Evolutionary conservation across 352 stramenopile genomes (phyloP).

Genomic region (Pythium periplocum): DNA sequence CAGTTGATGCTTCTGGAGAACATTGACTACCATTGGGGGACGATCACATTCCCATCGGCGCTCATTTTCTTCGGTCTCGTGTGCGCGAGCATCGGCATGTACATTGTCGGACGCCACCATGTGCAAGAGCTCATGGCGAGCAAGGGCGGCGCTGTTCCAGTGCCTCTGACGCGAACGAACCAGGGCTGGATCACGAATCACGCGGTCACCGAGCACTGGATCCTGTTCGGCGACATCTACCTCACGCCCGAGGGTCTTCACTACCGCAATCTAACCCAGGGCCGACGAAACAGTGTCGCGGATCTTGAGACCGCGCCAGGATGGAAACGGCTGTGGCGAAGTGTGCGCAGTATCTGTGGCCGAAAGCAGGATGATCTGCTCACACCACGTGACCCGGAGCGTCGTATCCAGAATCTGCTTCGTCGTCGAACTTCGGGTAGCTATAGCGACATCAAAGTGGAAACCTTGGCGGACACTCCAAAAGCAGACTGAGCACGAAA

Average conservation of each 20-base stretch:
- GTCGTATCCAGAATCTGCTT: conserved; percentile 61
- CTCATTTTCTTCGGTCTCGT: conserved; percentile 78
- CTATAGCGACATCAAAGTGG: conserved; percentile 73
- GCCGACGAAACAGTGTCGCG: conserved; percentile 44
- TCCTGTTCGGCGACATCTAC: conserved; percentile 75
- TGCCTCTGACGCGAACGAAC: conserved; percentile 67
- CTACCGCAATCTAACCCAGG: conserved; percentile 41
- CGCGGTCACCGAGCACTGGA: conserved; percentile 76
- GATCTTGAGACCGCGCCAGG: conserved; percentile 25
- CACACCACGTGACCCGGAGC: conserved; percentile 57
- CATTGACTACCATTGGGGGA: conserved; percentile 68
- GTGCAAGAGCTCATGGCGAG: conserved; percentile 79
- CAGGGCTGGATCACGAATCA: conserved; percentile 81
- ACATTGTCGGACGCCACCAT: conserved; percentile 76
- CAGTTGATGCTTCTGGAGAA: conserved; percentile 77
- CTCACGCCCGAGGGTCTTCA: conserved; percentile 56
- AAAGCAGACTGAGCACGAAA: conserved; percentile 22
- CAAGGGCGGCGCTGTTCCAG: conserved; percentile 67
- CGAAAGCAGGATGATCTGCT: conserved; percentile 26
- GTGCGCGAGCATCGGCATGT: conserved; percentile 66
- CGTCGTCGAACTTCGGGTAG: conserved; percentile 67
- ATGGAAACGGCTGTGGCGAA: conserved; percentile 22
- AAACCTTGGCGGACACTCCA: conserved; percentile 48
- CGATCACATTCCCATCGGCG: conserved; percentile 64
- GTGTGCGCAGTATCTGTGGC: conserved; percentile 23